Evolutionary conservation across 1,284 basidiomycete species (phyloP).

Genomic region (Porogramme epimiltina): DNA sequence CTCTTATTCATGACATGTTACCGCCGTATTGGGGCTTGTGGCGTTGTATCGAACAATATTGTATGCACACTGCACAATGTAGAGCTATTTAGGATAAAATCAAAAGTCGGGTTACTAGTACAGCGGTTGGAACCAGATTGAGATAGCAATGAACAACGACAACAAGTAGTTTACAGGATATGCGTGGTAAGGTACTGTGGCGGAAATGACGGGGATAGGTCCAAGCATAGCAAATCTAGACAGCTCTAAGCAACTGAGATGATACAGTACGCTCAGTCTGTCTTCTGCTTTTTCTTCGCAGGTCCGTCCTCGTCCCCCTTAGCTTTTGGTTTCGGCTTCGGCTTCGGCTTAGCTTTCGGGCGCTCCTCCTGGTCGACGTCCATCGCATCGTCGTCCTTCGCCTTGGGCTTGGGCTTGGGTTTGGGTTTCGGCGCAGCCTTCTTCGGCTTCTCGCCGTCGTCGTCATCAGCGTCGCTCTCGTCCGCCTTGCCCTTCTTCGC

Average conservation of each 20-base stretch:
- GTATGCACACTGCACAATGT: no score
- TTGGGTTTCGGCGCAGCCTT: constrained; percentile 35
- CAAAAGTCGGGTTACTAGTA: not conserved
- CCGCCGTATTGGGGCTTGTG: no score
- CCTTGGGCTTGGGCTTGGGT: constrained; percentile 48
- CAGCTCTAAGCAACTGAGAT: not conserved
- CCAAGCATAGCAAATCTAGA: not conserved
- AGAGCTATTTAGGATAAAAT: no score
- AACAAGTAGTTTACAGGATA: not conserved
- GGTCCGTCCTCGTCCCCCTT: constrained; percentile 57
- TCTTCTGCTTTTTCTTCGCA: constrained; percentile 73
- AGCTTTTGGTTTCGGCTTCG: constrained; percentile 48
- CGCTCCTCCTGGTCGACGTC: constrained; percentile 44
- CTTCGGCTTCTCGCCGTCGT: constrained; percentile 35
- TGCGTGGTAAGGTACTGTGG: not conserved
- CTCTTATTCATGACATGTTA: no score
- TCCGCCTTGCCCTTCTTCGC: constrained; percentile 35
- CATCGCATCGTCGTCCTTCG: constrained; percentile 37
- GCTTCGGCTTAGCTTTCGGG: constrained; percentile 46
- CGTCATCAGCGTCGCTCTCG: constrained; percentile 40
- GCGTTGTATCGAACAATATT: no score
- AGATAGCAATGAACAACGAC: not conserved
- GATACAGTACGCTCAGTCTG: constrained; percentile 23
- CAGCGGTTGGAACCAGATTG: not conserved
- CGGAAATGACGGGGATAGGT: not conserved